Evolutionary conservation across 352 stramenopile genomes (phyloP).

Genomic region (Thraustochytrium sp.): DNA sequence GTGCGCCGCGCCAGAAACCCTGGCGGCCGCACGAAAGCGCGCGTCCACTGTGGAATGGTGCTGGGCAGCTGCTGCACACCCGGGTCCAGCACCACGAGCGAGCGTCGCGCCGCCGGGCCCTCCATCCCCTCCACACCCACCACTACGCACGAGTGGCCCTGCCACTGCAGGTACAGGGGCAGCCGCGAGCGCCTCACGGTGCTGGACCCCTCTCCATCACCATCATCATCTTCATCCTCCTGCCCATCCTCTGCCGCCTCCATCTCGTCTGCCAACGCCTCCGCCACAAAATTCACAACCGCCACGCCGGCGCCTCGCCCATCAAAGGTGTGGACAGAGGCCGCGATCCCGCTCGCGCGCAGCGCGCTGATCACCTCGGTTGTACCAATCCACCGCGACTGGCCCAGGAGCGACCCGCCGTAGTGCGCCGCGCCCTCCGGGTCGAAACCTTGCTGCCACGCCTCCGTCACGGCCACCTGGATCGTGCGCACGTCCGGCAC

Average conservation of each 20-base stretch:
- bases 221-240: not conserved
- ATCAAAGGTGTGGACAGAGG: not conserved
- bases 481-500: not conserved
- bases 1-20: not conserved
- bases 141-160: not conserved
- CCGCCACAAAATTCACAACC: not conserved
- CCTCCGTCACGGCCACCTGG: not conserved
- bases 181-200: too few species aligned
- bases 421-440: not conserved
- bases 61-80: not conserved
- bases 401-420: not conserved
- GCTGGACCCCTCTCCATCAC: too few species aligned
- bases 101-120: not conserved
- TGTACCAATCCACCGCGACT: not conserved
- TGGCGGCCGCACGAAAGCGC: not conserved
- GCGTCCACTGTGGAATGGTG: not conserved
- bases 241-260: too few species aligned
- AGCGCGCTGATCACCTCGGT: not conserved
- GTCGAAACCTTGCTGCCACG: not conserved
- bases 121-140: not conserved
- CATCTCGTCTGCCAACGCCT: too few species aligned
- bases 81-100: not conserved
- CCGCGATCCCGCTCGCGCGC: not conserved
- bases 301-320: not conserved
- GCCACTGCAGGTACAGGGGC: conserved; percentile 15